Evolutionary conservation across 192 early-diverging fungal genomes (phyloP), one percentile per base, ranked within the genome.

Genomic region (Bifiguratus adelaidae): DNA sequence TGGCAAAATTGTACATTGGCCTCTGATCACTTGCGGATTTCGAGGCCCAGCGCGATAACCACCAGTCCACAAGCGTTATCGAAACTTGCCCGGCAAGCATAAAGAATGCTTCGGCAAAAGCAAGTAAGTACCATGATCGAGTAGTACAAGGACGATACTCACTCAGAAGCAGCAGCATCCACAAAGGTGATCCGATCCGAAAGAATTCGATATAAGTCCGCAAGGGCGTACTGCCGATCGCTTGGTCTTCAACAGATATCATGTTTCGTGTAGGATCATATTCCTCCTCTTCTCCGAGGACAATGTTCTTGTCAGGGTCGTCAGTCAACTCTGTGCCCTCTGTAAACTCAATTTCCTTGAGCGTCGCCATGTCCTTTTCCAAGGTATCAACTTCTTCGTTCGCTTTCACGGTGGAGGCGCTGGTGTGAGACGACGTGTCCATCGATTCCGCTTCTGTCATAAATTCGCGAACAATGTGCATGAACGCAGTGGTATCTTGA

Each of bases 31-130:
- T 51, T 0, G 42, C 26, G 3, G 53, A 33, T 8, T 40, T 19
- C 5, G 25, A 20, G 3, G 80, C 57, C 80, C 80, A 85, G 0
- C 36, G 46, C 3, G 80, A 54, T 24, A 85, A 52, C 60, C 67
- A 83, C 47, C 61, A 74, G 56, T 82, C 71, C 0, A 65, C 63
- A 3, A 52, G 33, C 3, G 57, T 47, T 47, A 67, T 40, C 18
- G 51, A 41, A 6, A 38, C 55, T 47, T 70, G 65, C 1, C 52
- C 60, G 0, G 46, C 38, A 6, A 54, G 18, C 32, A 68, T 16
- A 20, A 61, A 48, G 3, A 59, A 11, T 8, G 56, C 11, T n/a
- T 34, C 25, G 16, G 32, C n/a, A 33, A 33, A 33, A 33, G 32
- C n/a, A 33, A 8, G 32, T 33, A n/a, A 11, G 9, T 33, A 33